Conservation (phyloP, 2,329 filamentous ascomycete genomes). For the Sporothrix variecibatus region DNA sequence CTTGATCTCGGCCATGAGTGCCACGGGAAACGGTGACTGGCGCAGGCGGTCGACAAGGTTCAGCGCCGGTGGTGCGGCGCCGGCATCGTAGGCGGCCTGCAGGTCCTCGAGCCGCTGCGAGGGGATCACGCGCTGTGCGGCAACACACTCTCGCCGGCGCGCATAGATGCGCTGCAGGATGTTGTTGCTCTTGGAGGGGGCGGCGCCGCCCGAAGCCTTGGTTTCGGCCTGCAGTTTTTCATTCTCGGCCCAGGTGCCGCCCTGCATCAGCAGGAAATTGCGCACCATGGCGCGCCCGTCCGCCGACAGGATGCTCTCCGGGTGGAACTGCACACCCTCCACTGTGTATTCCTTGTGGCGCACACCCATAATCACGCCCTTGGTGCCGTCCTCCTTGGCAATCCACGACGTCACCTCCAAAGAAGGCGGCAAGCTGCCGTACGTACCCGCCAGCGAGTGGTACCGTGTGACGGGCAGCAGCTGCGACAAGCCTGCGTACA, state of each 20-base stretch:
- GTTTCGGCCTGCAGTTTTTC: slow-evolving; percentile 54
- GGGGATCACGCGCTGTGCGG: slow-evolving; percentile 78
- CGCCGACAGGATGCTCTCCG: slow-evolving; percentile 92
- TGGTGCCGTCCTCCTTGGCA: slow-evolving; percentile 70
- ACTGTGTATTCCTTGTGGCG: slow-evolving; percentile 87
- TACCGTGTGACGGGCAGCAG: slow-evolving; percentile 89
- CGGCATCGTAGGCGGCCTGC: slow-evolving; percentile 81
- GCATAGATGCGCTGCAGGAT: slow-evolving; percentile 91
- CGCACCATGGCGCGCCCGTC: slow-evolving; percentile 86
- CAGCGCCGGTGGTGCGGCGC: slow-evolving; percentile 80
- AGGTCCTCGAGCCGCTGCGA: slow-evolving; percentile 82
- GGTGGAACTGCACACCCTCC: slow-evolving; percentile 98
- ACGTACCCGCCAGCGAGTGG: slow-evolving; percentile 91
- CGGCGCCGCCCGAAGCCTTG: slow-evolving; percentile 32
- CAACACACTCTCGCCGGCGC: slow-evolving; percentile 73
- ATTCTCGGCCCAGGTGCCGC: slow-evolving; percentile 89
- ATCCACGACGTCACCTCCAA: slow-evolving; percentile 93
- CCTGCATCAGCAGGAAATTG: slow-evolving; percentile 86
- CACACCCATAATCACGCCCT: slow-evolving; percentile 93
- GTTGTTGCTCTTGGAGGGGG: slow-evolving; percentile 66
- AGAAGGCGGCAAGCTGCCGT: slow-evolving; percentile 79
- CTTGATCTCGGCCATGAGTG: slow-evolving; percentile 97
- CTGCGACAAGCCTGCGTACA: slow-evolving; percentile 79
- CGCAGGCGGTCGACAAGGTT: slow-evolving; percentile 77
- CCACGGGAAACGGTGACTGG: slow-evolving; percentile 82